Evolutionary conservation across 176 grass and related monocot species (phyloP).

Genomic region (Urochloa ruziziensis): DNA sequence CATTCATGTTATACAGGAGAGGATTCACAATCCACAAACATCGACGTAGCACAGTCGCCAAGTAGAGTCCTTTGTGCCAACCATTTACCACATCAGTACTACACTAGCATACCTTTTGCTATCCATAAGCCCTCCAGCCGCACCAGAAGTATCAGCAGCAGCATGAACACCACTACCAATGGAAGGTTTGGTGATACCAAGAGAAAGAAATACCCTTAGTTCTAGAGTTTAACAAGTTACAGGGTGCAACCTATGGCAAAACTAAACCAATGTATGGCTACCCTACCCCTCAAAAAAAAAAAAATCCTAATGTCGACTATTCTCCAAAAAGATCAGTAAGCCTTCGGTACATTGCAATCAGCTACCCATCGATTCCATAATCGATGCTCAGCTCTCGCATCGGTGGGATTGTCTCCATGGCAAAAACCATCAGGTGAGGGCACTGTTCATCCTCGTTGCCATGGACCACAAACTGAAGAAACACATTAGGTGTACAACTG

Average conservation of each 20-base stretch:
- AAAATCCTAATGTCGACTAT: neutral
- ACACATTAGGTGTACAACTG: conserved; percentile 64
- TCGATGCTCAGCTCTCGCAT: conserved; percentile 85
- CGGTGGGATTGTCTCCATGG: conserved; percentile 91
- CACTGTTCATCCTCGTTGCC: conserved; percentile 52
- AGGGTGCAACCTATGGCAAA: conserved; percentile 11
- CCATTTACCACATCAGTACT: conserved; percentile 10
- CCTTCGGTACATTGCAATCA: neutral
- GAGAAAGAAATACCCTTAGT: neutral
- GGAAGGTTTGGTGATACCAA: neutral
- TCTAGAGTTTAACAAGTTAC: neutral
- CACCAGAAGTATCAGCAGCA: neutral
- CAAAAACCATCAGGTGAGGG: conserved; percentile 83
- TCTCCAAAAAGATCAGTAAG: conserved; percentile 8
- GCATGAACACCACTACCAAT: neutral
- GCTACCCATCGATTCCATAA: conserved; percentile 43
- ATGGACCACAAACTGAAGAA: conserved; percentile 59
- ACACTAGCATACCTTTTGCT: neutral
- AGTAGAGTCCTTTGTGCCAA: neutral
- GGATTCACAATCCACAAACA: neutral
- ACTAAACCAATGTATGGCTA: conserved; percentile 17
- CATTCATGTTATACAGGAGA: neutral
- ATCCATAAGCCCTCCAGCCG: neutral
- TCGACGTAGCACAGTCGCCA: neutral
- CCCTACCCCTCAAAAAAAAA: neutral